Percentiles rank a stretch among this genome's conserved stretches.
Conservation (phyloP, 2,329 filamentous ascomycete genomes). For the Colletotrichum chlorophyti region DNA sequence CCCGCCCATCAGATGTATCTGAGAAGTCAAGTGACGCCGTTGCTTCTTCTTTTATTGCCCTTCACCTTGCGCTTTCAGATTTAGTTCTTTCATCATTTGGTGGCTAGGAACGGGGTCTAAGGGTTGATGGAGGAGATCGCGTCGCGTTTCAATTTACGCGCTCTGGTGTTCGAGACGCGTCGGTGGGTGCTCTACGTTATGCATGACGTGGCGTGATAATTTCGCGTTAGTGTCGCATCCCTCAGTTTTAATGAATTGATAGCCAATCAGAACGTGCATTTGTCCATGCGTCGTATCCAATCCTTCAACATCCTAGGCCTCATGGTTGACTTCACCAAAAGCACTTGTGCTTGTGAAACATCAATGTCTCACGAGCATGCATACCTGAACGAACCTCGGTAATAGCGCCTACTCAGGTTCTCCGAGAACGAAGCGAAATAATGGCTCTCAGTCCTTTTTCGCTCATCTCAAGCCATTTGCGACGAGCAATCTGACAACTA, state of each 20-base stretch:
- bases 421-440: no score
- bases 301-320: not conserved
- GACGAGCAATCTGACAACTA: no score
- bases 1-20: not conserved
- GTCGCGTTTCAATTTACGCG: slow-evolving; percentile 7
- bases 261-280: slow-evolving; percentile 10
- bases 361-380: no score
- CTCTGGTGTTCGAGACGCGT: not conserved
- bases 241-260: not conserved
- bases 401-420: no score
- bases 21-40: not conserved
- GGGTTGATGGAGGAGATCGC: not conserved
- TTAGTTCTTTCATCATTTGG: not conserved
- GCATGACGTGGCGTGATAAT: not conserved
- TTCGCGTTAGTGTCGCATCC: slow-evolving; percentile 2
- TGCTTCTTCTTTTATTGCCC: not conserved
- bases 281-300: not conserved
- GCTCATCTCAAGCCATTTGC: no score
- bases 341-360: no score
- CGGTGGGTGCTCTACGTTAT: not conserved
- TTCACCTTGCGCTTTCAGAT: no score
- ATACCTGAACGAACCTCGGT: no score
- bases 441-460: no score
- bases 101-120: not conserved
- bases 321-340: no score